These are phyloP conservation scores for Boletus vinaceobasis DNA, from an alignment of 768 basidiomycete genomes.

Conservation along the genomic window DNA sequence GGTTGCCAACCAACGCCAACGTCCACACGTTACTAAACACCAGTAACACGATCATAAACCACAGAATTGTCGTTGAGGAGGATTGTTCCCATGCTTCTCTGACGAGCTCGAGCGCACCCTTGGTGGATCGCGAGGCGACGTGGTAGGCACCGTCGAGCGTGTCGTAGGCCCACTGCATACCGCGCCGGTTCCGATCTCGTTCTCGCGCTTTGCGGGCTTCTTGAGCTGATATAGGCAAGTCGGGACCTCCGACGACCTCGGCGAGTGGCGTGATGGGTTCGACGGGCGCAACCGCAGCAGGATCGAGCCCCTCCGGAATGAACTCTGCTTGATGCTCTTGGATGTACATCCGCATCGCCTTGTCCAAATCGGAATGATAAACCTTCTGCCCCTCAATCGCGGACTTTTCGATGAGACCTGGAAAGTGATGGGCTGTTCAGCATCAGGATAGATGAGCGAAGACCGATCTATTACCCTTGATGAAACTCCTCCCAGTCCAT, in stretches of 20 bases:
- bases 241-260: constrained; percentile 10
- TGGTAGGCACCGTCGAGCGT: constrained; percentile 74
- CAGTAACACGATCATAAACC: constrained; percentile 66
- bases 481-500: constrained; percentile 96
- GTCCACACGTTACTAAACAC: constrained; percentile 81
- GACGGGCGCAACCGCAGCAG: constrained; percentile 46
- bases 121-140: constrained; percentile 68
- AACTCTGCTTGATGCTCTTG: constrained; percentile 88
- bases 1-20: constrained; percentile 43
- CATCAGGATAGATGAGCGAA: background rate
- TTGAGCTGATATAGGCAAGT: constrained; percentile 3
- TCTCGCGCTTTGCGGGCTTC: constrained; percentile 51
- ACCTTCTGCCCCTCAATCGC: constrained; percentile 88
- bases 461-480: constrained; percentile 61
- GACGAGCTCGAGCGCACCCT: constrained; percentile 73
- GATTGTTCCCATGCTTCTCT: constrained; percentile 78
- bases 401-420: constrained; percentile 91
- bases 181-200: constrained; percentile 64
- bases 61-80: constrained; percentile 66
- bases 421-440: constrained; percentile 3
- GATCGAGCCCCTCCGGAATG: constrained; percentile 75
- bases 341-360: constrained; percentile 85
- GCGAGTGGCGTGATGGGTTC: constrained; percentile 33
- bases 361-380: constrained; percentile 81
- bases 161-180: constrained; percentile 86